Conservation (phyloP, 2,329 filamentous ascomycete genomes). For the Cladophialophora carrionii region DNA sequence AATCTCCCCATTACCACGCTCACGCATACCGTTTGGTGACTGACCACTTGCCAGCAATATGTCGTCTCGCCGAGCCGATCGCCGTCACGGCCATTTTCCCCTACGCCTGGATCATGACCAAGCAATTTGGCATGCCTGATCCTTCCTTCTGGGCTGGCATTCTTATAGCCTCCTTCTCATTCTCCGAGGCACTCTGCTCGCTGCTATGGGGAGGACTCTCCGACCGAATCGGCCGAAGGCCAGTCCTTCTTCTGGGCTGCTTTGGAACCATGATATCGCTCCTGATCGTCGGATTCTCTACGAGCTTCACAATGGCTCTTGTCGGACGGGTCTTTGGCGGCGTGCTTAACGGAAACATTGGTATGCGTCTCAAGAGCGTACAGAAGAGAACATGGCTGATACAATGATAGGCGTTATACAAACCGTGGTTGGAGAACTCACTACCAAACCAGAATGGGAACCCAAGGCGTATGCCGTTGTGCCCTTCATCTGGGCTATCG, state of each 20-base stretch:
- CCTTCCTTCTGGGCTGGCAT: conserved; percentile 86
- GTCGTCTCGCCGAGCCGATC: conserved; percentile 88
- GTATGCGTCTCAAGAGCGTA: conserved; percentile 16
- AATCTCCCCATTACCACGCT: background rate
- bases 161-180: conserved; percentile 82
- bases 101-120: conserved; percentile 83
- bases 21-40: conserved; percentile 1
- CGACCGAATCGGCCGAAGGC: conserved; percentile 81
- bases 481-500: conserved; percentile 92
- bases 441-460: conserved; percentile 81
- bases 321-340: conserved; percentile 76
- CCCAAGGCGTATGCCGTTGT: conserved; percentile 87
- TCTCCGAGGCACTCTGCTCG: conserved; percentile 79
- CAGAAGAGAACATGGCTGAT: background rate
- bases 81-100: conserved; percentile 92
- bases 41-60: conserved; percentile 67
- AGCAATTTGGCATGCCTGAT: conserved; percentile 72
- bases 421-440: conserved; percentile 89
- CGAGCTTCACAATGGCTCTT: conserved; percentile 82
- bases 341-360: conserved; percentile 83
- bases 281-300: conserved; percentile 78
- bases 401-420: conserved; percentile 69
- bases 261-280: conserved; percentile 81
- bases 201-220: conserved; percentile 87
- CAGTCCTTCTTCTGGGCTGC: conserved; percentile 79